Evolutionary conservation across 83 land plant species (phyloP).

Genomic region (Isoetes engelmannii): DNA sequence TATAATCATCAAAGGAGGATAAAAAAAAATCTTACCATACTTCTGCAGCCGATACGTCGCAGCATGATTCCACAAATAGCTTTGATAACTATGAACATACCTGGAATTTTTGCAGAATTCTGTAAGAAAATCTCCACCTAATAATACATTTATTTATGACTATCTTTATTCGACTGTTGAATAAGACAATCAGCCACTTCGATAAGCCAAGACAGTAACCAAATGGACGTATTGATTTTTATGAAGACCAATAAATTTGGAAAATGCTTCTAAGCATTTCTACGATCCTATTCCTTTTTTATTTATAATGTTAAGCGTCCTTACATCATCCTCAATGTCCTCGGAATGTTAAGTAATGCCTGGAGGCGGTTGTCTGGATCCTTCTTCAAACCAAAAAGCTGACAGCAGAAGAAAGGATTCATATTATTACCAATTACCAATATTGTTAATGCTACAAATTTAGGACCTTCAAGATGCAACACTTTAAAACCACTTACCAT

Average conservation of each 20-base stretch:
- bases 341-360: conserved; percentile 73
- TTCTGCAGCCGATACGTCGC: conserved; percentile 65
- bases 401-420: background rate
- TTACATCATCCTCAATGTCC: conserved; percentile 89
- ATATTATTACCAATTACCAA: background rate
- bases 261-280: too few species aligned
- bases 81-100: conserved; percentile 97
- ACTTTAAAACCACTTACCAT: too few species aligned
- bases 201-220: too few species aligned
- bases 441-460: background rate
- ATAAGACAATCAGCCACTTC: too few species aligned
- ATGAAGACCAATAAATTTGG: too few species aligned
- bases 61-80: conserved; percentile 95
- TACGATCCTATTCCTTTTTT: too few species aligned
- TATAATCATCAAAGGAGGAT: background rate
- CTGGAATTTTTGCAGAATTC: conserved; percentile 19
- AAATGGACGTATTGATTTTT: too few species aligned
- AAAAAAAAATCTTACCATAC: conserved; percentile 44
- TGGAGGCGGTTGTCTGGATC: conserved; percentile 72
- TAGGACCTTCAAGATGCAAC: too few species aligned
- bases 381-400: conserved; percentile 75
- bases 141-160: too few species aligned
- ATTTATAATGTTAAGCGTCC: background rate
- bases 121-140: too few species aligned
- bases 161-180: too few species aligned